phyloP scores from a whole-genome alignment of 2,329 filamentous ascomycete genomes.

The Alternaria triticimaculans region DNA sequence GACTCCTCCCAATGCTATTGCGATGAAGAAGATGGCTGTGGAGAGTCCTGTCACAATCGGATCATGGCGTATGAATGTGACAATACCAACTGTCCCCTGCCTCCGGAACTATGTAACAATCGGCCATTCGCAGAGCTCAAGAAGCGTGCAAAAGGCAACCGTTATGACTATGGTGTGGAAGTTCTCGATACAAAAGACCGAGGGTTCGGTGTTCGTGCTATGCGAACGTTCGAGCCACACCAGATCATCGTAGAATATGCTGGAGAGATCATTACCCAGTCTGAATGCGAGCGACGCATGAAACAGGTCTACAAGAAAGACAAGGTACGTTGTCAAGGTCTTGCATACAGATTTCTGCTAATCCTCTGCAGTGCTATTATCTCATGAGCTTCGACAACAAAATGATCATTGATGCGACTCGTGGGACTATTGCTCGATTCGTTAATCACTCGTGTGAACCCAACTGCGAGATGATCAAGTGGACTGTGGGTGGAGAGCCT shows the following conservation, averaged over 20 bases:
- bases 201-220: conserved; percentile 90
- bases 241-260: conserved; percentile 99
- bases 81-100: conserved; percentile 82
- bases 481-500: conserved; percentile 91
- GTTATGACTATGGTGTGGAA: conserved; percentile 92
- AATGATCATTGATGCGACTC: conserved; percentile 97
- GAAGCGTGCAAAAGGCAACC: conserved; percentile 72
- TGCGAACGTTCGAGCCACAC: conserved; percentile 82
- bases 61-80: conserved; percentile 99
- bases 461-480: conserved; percentile 98
- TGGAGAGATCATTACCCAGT: conserved; percentile 94
- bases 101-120: conserved; percentile 78
- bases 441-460: conserved; percentile 98
- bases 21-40: conserved; percentile 74
- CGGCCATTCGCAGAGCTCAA: conserved; percentile 84
- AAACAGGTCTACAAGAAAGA: conserved; percentile 92
- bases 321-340: conserved; percentile 64
- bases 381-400: conserved; percentile 98
- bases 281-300: conserved; percentile 93
- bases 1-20: conserved; percentile 71
- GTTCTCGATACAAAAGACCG: conserved; percentile 89
- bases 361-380: conserved; percentile 79
- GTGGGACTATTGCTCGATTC: conserved; percentile 94
- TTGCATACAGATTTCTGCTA: conserved; percentile 11
- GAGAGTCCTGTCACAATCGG: conserved; percentile 88